phyloP scores from a whole-genome alignment of 1,284 basidiomycete species.

The Cryptococcus floricola region DNA sequence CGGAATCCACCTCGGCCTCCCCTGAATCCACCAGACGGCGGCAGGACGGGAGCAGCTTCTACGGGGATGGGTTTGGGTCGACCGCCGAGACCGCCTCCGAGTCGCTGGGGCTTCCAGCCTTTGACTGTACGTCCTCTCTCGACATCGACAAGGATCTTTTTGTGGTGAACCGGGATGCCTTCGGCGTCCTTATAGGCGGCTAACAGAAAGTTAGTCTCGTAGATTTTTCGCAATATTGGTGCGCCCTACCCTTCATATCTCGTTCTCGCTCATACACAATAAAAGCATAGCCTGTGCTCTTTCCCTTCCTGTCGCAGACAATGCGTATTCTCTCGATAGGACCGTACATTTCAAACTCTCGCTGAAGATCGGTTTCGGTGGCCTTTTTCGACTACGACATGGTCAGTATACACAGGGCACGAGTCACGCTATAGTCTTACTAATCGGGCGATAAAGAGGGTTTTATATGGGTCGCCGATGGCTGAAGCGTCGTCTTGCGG shows the following conservation, averaged over 20 bases:
- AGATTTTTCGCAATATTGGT: not conserved
- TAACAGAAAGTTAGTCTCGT: constrained; percentile 38
- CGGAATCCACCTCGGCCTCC: constrained; percentile 11
- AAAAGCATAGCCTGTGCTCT: constrained; percentile 90
- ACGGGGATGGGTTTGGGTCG: constrained; percentile 75
- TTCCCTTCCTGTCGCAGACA: constrained; percentile 81
- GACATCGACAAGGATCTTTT: constrained; percentile 93
- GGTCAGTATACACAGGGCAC: not conserved
- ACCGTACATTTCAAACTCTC: constrained; percentile 94
- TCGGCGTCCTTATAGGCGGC: constrained; percentile 99
- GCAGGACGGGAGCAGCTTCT: constrained; percentile 44
- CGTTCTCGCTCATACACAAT: constrained; percentile 95
- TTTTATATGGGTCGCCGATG: constrained; percentile 97
- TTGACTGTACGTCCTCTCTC: constrained; percentile 96
- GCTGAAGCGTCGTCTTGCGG: constrained; percentile 88
- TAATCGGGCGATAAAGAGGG: constrained; percentile 90
- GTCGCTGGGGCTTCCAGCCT: constrained; percentile 93
- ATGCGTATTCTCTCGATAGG: constrained; percentile 88
- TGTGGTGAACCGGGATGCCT: constrained; percentile 89
- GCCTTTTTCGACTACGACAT: constrained; percentile 67
- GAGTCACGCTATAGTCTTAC: constrained; percentile 52
- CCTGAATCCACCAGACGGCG: constrained; percentile 8
- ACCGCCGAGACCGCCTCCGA: constrained; percentile 94
- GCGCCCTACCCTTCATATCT: constrained; percentile 86
- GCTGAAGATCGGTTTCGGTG: constrained; percentile 82